Evolutionary conservation across 2,329 filamentous ascomycete genomes (phyloP).

Genomic region (Alternaria ventricosa): DNA sequence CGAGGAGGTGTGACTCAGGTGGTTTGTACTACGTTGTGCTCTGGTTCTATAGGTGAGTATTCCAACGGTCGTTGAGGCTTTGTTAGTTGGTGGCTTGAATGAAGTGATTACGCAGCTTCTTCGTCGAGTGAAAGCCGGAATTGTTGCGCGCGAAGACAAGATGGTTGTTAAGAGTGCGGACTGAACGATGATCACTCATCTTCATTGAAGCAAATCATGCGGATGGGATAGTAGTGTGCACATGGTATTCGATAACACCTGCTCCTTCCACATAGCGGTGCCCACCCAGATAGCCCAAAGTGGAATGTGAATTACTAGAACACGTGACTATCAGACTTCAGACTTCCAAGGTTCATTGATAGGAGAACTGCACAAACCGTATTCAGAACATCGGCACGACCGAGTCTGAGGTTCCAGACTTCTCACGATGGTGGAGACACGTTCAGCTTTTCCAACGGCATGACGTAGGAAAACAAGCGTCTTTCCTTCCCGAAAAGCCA

Average conservation of each 20-base stretch:
- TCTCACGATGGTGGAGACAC: background rate
- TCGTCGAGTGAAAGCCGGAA: background rate
- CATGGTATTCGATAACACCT: background rate
- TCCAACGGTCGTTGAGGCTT: background rate
- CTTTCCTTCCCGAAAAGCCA: background rate
- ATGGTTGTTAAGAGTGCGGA: background rate
- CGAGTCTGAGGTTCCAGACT: background rate
- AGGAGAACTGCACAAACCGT: background rate
- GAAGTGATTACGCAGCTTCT: background rate
- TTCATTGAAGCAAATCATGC: background rate
- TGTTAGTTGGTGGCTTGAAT: background rate
- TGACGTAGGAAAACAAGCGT: background rate
- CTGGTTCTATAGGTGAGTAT: background rate
- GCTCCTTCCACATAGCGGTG: background rate
- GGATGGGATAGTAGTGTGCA: background rate
- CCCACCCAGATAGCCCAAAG: background rate
- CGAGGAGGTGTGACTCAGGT: background rate
- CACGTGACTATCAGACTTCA: background rate
- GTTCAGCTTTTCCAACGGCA: background rate
- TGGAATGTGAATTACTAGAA: background rate
- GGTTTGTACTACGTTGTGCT: background rate
- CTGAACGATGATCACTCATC: background rate
- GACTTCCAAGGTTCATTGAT: background rate
- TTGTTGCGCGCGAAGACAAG: background rate
- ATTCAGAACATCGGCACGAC: background rate